Evolutionary conservation across 148 eudicot genomes (phyloP).

Genomic region (Heliosperma pusillum): DNA sequence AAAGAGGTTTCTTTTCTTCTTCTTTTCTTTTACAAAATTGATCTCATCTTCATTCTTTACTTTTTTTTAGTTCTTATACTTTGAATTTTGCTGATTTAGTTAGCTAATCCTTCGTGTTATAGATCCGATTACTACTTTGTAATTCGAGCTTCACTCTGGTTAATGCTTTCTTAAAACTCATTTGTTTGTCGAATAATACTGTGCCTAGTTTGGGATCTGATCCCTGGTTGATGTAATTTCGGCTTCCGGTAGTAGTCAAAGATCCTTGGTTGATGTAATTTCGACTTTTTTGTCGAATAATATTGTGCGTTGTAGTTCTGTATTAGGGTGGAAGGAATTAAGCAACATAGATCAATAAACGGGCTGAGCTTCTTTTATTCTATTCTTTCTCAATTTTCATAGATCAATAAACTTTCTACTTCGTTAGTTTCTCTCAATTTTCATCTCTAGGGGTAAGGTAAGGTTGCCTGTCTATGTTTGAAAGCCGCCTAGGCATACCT

Average conservation of each 20-base stretch:
- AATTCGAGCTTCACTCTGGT: neutral
- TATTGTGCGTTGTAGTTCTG: too few relatives aligned
- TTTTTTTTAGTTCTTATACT: neutral
- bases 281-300: too few relatives aligned
- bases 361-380: neutral
- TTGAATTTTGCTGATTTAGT: neutral
- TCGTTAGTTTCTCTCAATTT: too few relatives aligned
- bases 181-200: neutral
- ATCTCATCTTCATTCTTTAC: neutral
- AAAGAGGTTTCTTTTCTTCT: conserved; percentile 55
- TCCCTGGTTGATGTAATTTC: neutral
- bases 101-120: neutral
- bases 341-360: neutral
- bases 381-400: too few relatives aligned
- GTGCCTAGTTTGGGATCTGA: neutral
- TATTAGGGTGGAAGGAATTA: neutral
- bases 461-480: neutral
- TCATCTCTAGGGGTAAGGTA: too few relatives aligned
- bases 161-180: neutral
- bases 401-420: too few relatives aligned
- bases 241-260: too few relatives aligned
- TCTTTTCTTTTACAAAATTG: neutral
- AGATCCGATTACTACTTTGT: neutral
- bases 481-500: neutral
- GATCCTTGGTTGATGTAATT: too few relatives aligned